Conservation (phyloP, 495 filamentous ascomycete genomes). For the Neurospora africana region DNA sequence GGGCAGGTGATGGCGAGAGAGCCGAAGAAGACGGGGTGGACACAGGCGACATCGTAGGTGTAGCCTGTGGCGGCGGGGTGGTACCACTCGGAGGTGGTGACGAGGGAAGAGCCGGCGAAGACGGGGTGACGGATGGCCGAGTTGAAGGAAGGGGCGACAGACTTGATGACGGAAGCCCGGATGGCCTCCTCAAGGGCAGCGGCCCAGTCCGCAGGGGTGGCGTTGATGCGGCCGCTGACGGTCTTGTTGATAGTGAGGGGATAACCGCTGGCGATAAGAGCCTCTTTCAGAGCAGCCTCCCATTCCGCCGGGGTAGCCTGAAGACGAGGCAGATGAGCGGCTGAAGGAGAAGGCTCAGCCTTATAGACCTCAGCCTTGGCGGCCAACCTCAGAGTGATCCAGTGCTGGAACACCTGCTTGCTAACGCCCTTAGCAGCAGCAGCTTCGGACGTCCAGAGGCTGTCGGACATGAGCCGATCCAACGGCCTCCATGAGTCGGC, state of each 20-base stretch:
- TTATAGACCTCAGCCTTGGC: background rate
- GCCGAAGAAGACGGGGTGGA: slow-evolving; percentile 29
- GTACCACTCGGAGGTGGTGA: slow-evolving; percentile 20
- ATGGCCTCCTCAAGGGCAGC: slow-evolving; percentile 18
- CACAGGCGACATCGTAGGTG: slow-evolving; percentile 18
- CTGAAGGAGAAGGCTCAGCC: background rate
- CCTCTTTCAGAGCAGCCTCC: slow-evolving; percentile 25
- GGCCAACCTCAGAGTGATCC: background rate
- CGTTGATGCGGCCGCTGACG: slow-evolving; percentile 8
- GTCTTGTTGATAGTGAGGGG: background rate
- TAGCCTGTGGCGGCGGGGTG: slow-evolving; percentile 30
- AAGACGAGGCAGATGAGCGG: background rate
- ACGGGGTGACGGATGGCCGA: slow-evolving; percentile 28
- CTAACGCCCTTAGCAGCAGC: slow-evolving; percentile 1
- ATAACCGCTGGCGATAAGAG: slow-evolving; percentile 14
- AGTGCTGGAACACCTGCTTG: slow-evolving; percentile 2
- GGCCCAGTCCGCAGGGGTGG: slow-evolving; percentile 15
- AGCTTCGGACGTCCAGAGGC: slow-evolving; percentile 19
- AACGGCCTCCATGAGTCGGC: slow-evolving; percentile 12
- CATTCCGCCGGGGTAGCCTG: slow-evolving; percentile 21
- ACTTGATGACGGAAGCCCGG: slow-evolving; percentile 9
- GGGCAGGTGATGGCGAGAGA: slow-evolving; percentile 21
- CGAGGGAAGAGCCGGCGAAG: slow-evolving; percentile 23
- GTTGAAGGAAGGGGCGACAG: slow-evolving; percentile 10
- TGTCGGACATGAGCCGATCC: slow-evolving; percentile 18